phyloP scores from a whole-genome alignment of 371 early-diverging fungal species.

The Apophysomyces trapeziformis region DNA sequence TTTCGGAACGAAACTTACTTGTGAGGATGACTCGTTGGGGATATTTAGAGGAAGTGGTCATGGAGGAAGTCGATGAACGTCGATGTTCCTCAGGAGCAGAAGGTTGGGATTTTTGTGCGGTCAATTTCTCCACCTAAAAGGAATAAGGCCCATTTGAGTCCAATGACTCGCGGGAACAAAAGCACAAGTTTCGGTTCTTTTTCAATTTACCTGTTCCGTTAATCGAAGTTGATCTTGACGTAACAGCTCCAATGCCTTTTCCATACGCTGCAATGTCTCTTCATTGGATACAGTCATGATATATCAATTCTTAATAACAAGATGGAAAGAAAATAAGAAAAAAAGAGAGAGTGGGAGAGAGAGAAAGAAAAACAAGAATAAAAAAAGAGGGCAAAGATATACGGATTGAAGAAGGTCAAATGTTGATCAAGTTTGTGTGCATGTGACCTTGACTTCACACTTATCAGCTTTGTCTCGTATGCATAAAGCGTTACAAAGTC shows the following conservation, averaged over 20 bases:
- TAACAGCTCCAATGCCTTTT: slow-evolving; percentile 33
- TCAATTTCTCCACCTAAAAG: slow-evolving; percentile 15
- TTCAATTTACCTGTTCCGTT: slow-evolving; percentile 32
- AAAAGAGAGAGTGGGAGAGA: slow-evolving; percentile 6
- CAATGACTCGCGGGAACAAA: background rate
- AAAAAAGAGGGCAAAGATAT: slow-evolving; percentile 12
- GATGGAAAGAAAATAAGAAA: slow-evolving; percentile 9
- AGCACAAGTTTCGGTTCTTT: background rate
- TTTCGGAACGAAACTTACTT: slow-evolving; percentile 32
- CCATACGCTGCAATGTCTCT: slow-evolving; percentile 29
- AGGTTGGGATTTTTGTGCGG: background rate
- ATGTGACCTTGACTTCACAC: background rate
- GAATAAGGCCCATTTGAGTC: background rate
- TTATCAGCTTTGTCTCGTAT: background rate
- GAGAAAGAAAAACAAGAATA: slow-evolving; percentile 12
- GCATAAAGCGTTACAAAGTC: background rate
- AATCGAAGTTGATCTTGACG: slow-evolving; percentile 31
- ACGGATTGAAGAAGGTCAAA: background rate
- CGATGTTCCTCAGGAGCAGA: background rate
- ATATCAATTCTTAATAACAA: slow-evolving; percentile 12
- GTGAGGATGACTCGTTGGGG: slow-evolving; percentile 54
- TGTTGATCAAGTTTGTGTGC: background rate
- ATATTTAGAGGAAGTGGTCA: slow-evolving; percentile 25
- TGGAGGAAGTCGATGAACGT: slow-evolving; percentile 10
- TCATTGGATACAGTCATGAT: slow-evolving; percentile 34